These are phyloP conservation scores for Chrysanthemum makinoi DNA, from an alignment of 129 eudicot genomes.

Conservation along the genomic window DNA sequence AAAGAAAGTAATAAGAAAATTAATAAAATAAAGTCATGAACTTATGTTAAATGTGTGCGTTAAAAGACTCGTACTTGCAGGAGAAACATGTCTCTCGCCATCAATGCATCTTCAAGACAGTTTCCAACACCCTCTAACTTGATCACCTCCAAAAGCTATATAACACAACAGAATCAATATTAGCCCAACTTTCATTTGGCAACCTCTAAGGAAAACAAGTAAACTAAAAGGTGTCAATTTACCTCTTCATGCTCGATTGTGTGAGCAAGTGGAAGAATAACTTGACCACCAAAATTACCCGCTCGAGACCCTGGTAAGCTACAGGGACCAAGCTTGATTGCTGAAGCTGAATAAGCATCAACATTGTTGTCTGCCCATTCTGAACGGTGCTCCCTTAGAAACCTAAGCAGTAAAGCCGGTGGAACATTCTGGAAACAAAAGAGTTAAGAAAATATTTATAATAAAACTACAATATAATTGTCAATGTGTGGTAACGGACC, in stretches of 20 bases:
- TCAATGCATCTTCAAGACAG: conserved; percentile 63
- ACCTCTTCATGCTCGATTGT: conserved; percentile 94
- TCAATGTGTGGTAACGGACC: conserved; percentile 40
- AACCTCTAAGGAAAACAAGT: not conserved
- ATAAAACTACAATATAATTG: not conserved
- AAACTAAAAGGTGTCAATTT: conserved; percentile 1
- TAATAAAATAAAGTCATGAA: not conserved
- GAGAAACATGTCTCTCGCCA: conserved; percentile 74
- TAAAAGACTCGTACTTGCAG: conserved; percentile 52
- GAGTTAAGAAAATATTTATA: not conserved
- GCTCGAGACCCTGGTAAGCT: conserved; percentile 66
- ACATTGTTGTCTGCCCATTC: conserved; percentile 92
- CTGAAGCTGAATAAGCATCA: conserved; percentile 74
- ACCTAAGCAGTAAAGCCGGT: conserved; percentile 82
- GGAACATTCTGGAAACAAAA: conserved; percentile 72
- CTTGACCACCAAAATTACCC: conserved; percentile 73
- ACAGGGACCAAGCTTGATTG: conserved; percentile 75
- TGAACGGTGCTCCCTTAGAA: conserved; percentile 84
- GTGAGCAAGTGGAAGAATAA: conserved; percentile 81
- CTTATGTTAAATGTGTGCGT: not conserved
- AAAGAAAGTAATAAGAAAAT: not conserved
- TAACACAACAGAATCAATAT: not conserved
- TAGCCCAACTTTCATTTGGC: not conserved
- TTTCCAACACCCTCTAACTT: conserved; percentile 66
- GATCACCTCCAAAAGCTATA: conserved; percentile 82